These are phyloP conservation scores for Heterobasidion annosum DNA, from an alignment of 1,284 basidiomycete genomes.

Conservation along the genomic window DNA sequence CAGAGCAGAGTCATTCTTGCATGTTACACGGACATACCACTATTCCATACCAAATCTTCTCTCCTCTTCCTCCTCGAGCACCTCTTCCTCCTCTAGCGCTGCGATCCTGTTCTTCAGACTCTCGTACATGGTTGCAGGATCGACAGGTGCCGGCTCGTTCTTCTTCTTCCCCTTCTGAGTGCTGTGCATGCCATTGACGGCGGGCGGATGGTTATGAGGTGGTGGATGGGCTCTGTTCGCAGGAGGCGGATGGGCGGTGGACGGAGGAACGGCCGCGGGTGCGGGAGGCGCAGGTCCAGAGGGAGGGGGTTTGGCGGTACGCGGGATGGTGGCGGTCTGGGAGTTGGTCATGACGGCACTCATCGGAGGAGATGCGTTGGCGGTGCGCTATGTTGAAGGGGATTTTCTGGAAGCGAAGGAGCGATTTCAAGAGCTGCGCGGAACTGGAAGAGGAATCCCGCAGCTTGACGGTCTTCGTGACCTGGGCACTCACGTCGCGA, in stretches of 20 bases:
- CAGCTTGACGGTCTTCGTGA: too few relatives aligned
- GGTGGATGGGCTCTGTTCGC: conserved; percentile 12
- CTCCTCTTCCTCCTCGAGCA: conserved; percentile 77
- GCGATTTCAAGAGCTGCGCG: conserved; percentile 1
- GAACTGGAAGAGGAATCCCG: too few relatives aligned
- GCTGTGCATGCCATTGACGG: conserved; percentile 19
- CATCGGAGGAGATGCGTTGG: conserved; percentile 20
- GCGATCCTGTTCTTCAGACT: conserved; percentile 78
- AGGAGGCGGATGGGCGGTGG: conserved; percentile 9
- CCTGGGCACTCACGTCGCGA: too few relatives aligned
- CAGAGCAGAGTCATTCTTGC: conserved; percentile 6
- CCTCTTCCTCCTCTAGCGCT: conserved; percentile 75
- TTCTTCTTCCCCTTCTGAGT: conserved; percentile 47
- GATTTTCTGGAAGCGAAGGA: conserved; percentile 5
- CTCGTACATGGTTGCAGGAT: conserved; percentile 79
- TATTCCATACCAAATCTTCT: conserved; percentile 51
- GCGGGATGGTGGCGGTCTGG: neutral
- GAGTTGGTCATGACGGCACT: conserved; percentile 26
- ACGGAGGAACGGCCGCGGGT: conserved; percentile 31
- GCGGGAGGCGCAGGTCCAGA: conserved; percentile 52
- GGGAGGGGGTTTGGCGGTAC: conserved; percentile 30
- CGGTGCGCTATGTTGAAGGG: neutral
- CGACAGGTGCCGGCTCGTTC: conserved; percentile 52
- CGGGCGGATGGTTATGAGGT: conserved; percentile 11
- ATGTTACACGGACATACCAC: neutral